Conservation (phyloP, 2,329 filamentous ascomycete genomes). For the Colletotrichum godetiae region DNA sequence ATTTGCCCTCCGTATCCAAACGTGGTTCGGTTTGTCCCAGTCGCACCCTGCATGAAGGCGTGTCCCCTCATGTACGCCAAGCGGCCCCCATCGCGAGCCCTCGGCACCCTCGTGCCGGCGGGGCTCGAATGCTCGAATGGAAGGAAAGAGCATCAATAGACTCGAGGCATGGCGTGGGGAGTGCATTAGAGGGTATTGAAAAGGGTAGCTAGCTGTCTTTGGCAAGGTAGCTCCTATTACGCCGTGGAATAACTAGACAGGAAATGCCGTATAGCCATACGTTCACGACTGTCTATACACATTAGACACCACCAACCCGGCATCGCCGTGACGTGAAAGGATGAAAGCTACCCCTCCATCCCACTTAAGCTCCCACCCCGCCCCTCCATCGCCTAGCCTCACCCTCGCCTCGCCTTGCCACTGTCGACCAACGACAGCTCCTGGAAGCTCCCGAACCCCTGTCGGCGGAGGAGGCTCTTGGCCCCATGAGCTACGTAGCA, state of each 20-base stretch:
- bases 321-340: neutral
- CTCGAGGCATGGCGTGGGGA: neutral
- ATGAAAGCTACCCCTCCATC: conserved; percentile 26
- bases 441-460: neutral
- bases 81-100: conserved; percentile 22
- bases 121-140: neutral
- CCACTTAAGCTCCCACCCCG: conserved; percentile 23
- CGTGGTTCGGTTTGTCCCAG: neutral
- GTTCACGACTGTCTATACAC: too few species aligned
- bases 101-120: conserved; percentile 34
- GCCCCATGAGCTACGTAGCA: conserved; percentile 11
- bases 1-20: neutral
- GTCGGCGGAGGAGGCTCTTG: conserved; percentile 13
- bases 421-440: conserved; percentile 11
- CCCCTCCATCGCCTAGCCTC: neutral
- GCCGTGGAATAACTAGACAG: neutral
- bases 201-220: neutral
- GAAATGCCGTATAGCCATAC: neutral
- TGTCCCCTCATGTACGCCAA: conserved; percentile 22
- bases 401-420: neutral
- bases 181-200: neutral
- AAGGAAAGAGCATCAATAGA: neutral
- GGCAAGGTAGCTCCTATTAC: neutral
- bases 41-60: conserved; percentile 19
- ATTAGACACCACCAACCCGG: neutral